Base-by-base conservation (phyloP, 2,329 filamentous ascomycete genomes). In the Stylonectria norvegica region DNA sequence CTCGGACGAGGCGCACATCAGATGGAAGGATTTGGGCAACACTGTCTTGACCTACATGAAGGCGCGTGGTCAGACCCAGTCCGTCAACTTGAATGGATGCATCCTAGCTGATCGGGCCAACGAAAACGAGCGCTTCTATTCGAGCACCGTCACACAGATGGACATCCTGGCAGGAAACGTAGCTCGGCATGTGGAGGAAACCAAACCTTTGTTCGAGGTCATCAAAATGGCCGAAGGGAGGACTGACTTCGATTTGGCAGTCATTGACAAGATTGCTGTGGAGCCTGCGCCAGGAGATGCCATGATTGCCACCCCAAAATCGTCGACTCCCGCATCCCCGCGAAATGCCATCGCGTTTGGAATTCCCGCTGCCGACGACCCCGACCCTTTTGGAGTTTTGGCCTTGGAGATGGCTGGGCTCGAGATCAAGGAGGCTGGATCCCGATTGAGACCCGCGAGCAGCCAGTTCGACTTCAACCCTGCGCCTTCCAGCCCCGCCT, bases 401-500 rank as follows among this genome's bases (percentile, higher is more conserved):
- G 90, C 91, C 6, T 69, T 97, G n/a, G 89, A 95, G 60, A 84
- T 89, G 70, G 86, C 89, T 45, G 91, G 91, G 3, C 70, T 96
- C 40, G 87, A 91, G 54, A 93, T 97, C 50, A 79, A 86, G 37
- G 90, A 96, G 67, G 90, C 90, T n/a, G 89, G 89, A 22, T 79
- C 81, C 35, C 58, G 57, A 5, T 72, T 79, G 38, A 75, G 88
- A 40, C 88, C 89, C 3, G 73, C 78, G 17, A 89, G 84, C 68
- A 88, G 84, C 42, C 79, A 85, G 52, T 94, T 96, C 61, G 87
- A 91, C 57, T 93, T 87, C 64, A 81, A 81, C 50, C 86, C 88
- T 3, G 80, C 75, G 37, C 85, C 87, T 1, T 79, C 79, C 8
- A 95, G 88, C 61, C 88, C 89, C 1, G 68, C 81, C n/a, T 77